Conservation (phyloP, 768 basidiomycete genomes). For the Gloeophyllum trabeum region DNA sequence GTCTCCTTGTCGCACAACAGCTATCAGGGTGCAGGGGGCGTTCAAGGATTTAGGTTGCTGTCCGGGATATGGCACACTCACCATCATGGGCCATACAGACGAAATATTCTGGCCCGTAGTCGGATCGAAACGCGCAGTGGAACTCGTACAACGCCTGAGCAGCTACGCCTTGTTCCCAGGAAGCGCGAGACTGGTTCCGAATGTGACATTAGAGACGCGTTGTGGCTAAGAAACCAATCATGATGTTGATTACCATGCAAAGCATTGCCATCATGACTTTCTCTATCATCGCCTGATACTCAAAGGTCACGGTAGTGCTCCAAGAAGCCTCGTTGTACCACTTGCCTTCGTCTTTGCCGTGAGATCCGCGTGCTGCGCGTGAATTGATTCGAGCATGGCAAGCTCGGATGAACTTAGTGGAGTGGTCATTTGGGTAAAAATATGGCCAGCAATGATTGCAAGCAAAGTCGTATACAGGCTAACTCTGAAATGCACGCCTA, state of each 20-base stretch:
- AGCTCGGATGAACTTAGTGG: too few species aligned
- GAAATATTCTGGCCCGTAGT: not conserved
- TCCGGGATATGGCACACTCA: not conserved
- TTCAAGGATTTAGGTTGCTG: not conserved
- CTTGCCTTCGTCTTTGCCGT: too few species aligned
- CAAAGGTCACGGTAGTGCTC: too few species aligned
- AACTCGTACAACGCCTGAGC: constrained; percentile 12
- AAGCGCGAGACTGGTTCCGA: constrained; percentile 1
- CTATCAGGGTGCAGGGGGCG: not conserved
- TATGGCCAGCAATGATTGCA: too few species aligned
- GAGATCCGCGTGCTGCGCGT: too few species aligned
- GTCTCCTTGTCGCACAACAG: not conserved
- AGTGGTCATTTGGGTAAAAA: too few species aligned
- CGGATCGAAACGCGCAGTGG: constrained; percentile 1
- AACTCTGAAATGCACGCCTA: too few species aligned
- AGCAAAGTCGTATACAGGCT: too few species aligned
- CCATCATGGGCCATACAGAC: not conserved
- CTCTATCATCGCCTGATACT: not conserved
- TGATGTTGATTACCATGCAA: not conserved
- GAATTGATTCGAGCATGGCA: too few species aligned
- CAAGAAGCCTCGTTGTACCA: too few species aligned
- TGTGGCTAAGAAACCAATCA: not conserved
- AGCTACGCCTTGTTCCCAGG: constrained; percentile 13
- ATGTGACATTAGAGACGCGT: not conserved
- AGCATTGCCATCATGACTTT: not conserved